Base-by-base conservation (phyloP, 1,139 yeast genomes). In the Wickerhamomyces sp. region DNA sequence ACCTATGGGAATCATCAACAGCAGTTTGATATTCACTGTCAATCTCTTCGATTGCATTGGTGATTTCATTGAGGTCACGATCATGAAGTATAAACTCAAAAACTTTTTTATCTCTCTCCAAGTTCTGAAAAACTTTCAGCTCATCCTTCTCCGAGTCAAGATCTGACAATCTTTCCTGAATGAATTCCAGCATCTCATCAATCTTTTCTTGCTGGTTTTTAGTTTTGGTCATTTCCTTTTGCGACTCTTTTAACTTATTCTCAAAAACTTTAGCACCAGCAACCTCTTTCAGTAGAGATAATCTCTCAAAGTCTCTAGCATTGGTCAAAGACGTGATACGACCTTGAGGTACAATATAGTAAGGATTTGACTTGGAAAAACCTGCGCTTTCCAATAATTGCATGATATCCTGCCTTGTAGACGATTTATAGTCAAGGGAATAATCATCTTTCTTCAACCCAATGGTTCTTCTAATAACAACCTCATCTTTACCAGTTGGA, bases 281-380 rank as follows among this genome's bases (percentile, higher is more conserved):
- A 32, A 91, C 96, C 60, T 90, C 96, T 57, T 93, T 90, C 53
- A 93, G 70, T 37, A 91, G 69, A 32, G 79, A 75, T 47, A 93
- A 71, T 49, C 98, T 75, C 60, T 91, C 97, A 4, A 77, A 62
- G 62, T 90, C 96, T 56, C 86, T 85, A 1, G 97, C 93, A 61
- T 90, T 90, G 0, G 99, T 93, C 49, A 93, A 72, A 1, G 85
- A 75, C 0, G 91, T 82, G 57, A 90, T 88, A 56, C 88, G 75
- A 14, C 99, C 99, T 64, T 93, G 99, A 0, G 99, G 99, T 4
- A 93, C 99, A 57, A 93, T 91, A 64, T 93, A 93, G 65, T 91
- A 93, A 0, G 98, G 97, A 54, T 90, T 91, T 4, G 91, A 82
- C 49, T 88, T 75, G 1, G 96, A 86, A 60, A 93, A 90, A 0